Conservation (phyloP, 768 basidiomycete genomes). For the Hirschioporus abietinus region DNA sequence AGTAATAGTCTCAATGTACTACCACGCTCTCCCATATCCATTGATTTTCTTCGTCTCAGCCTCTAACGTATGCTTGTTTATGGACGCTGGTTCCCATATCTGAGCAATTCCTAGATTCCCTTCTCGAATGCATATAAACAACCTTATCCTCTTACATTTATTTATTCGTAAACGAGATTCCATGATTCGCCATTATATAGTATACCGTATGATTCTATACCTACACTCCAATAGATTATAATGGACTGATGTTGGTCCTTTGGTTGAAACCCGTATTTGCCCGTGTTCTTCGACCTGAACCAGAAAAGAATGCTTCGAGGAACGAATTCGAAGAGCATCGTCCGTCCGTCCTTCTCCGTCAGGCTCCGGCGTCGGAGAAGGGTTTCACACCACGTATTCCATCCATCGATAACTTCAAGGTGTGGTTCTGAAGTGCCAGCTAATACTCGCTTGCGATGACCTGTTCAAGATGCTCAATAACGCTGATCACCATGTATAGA, state of each 20-base stretch:
- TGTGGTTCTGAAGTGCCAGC: neutral
- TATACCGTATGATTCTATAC: neutral
- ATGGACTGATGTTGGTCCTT: neutral
- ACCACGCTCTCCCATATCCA: neutral
- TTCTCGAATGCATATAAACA: neutral
- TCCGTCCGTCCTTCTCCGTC: too few relatives aligned
- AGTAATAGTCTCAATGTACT: neutral
- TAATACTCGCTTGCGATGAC: neutral
- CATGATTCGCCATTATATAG: neutral
- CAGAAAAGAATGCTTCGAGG: too few relatives aligned
- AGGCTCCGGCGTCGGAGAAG: too few relatives aligned
- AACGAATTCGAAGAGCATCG: too few relatives aligned
- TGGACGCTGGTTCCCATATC: neutral
- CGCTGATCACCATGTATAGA: neutral
- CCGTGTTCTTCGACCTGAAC: too few relatives aligned
- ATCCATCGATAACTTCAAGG: neutral
- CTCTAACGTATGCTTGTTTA: slow-evolving; percentile 1
- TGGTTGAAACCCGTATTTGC: too few relatives aligned
- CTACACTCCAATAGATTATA: neutral
- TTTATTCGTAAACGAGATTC: neutral
- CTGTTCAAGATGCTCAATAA: neutral
- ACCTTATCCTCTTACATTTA: neutral
- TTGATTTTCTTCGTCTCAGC: neutral
- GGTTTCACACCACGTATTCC: neutral
- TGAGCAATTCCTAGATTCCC: neutral